A percentile compares a stretch with the other conserved stretches of the same genome.
Conservation (phyloP, 306 rosid species). For the Malus sylvestris region DNA sequence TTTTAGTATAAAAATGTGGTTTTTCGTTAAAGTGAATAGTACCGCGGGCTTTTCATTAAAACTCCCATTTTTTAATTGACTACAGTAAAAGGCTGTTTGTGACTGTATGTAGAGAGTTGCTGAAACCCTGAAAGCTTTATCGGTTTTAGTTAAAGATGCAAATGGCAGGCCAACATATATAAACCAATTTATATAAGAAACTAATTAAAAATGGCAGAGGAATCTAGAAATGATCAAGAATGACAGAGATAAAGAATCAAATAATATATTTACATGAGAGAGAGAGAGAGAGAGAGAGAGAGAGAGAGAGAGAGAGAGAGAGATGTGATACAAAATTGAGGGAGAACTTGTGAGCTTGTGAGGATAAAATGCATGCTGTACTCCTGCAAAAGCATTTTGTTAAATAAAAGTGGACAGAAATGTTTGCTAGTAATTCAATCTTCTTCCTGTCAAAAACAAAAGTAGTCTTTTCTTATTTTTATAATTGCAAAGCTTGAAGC, state of each 20-base stretch:
- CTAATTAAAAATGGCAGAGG: slow-evolving; percentile 9
- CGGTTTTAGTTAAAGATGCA: slow-evolving; percentile 71
- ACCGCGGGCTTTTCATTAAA: too few relatives aligned
- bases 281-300: background rate
- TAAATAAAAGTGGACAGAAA: slow-evolving; percentile 32
- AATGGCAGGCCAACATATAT: slow-evolving; percentile 39
- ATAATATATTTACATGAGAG: slow-evolving; percentile 5
- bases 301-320: background rate
- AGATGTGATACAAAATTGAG: background rate
- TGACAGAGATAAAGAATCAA: slow-evolving; percentile 24
- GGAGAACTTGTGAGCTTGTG: slow-evolving; percentile 24
- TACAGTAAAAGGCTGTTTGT: slow-evolving; percentile 73
- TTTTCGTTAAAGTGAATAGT: too few relatives aligned
- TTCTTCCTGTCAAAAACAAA: background rate
- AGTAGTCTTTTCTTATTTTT: background rate
- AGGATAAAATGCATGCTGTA: slow-evolving; percentile 24
- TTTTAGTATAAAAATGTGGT: too few relatives aligned
- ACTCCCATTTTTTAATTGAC: slow-evolving; percentile 13
- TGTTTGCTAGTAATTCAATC: slow-evolving; percentile 16
- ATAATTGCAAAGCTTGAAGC: background rate
- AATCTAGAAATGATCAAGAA: background rate
- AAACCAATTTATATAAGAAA: slow-evolving; percentile 13
- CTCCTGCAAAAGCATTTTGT: slow-evolving; percentile 33
- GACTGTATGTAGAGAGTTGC: slow-evolving; percentile 43
- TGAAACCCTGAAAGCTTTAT: slow-evolving; percentile 55